phyloP scores from a whole-genome alignment of 768 basidiomycete species.

The Paxillus rubicundulus region DNA sequence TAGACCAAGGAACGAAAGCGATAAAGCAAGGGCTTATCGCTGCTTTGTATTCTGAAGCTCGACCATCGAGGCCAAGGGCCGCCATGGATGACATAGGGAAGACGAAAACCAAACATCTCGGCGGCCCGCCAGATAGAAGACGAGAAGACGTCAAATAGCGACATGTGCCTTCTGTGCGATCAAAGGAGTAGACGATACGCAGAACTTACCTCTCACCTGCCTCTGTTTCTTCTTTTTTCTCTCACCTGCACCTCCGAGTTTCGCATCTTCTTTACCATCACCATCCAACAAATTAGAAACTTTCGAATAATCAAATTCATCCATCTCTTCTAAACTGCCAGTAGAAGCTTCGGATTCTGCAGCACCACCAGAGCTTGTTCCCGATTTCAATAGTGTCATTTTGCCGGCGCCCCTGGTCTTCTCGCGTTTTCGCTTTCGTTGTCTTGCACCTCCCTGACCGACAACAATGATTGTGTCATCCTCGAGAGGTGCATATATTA shows the following conservation, averaged over 20 bases:
- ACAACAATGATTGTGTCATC: conserved; percentile 74
- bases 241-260: conserved; percentile 15
- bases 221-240: conserved; percentile 53
- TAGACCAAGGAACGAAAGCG: neutral
- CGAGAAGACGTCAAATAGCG: neutral
- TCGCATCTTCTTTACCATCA: conserved; percentile 25
- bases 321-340: conserved; percentile 24
- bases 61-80: neutral
- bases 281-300: conserved; percentile 74
- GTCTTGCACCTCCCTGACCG: conserved; percentile 61
- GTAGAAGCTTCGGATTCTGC: conserved; percentile 4
- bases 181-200: neutral
- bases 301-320: conserved; percentile 65
- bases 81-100: neutral
- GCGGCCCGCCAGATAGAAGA: neutral
- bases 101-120: neutral
- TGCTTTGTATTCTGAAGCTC: conserved; percentile 3
- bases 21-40: conserved; percentile 2
- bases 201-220: conserved; percentile 39
- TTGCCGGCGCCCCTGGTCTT: conserved; percentile 10
- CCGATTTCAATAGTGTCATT: conserved; percentile 1
- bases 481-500: conserved; percentile 23
- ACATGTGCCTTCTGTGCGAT: neutral
- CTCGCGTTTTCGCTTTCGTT: conserved; percentile 51
- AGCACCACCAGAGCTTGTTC: neutral